Base-by-base conservation (phyloP, 192 early-diverging fungal species). In the Backusella morwellensis region DNA sequence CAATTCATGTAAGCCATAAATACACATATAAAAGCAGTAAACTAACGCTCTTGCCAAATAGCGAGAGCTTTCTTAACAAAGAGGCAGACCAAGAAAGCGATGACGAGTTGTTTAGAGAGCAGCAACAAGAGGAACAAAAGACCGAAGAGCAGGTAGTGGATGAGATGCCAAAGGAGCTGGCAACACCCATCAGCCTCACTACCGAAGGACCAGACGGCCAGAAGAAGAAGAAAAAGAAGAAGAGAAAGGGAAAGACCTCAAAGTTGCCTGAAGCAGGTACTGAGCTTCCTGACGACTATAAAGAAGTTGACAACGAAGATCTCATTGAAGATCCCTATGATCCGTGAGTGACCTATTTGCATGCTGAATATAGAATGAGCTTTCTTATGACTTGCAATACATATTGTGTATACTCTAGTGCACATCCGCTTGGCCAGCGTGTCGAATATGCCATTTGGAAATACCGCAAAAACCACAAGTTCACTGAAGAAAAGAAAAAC, bases 381-480 rank as follows among this genome's bases (percentile, higher is more conserved):
- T 3, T 32, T 32, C 32, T 32, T 32, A 32, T 32, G 32, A 32
- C 32, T 32, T 32, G 32, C 32, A 32, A 32, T 3, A 32, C 32
- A 32, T 32, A 32, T 32, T 32, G 32, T 32, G 32, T 32, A 32
- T 32, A 32, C 32, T 32, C 14, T 44, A 90, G 89, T 8, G 75
- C 79, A 19, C 77, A 75, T 36, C 80, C 87, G 9, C 36, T 84
- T 8, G 80, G 82, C 0, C 82, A 86, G 36, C 80, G 89, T 26
- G 81, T 90, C 5, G 89, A 87, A 67, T 70, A 80, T 72, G 89
- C 89, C 0, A 78, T 90, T 36, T 82, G 82, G 38, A 82, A 81
- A 41, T 90, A 86, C 70, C 82, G 83, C 41, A 86, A 88, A 52
- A 90, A 87, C 34, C 87, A 87, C 38, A 86, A 83, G 68, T 88